These are phyloP conservation scores for Exophiala mesophila DNA, from an alignment of 2,329 filamentous ascomycete genomes.

Conservation along the genomic window DNA sequence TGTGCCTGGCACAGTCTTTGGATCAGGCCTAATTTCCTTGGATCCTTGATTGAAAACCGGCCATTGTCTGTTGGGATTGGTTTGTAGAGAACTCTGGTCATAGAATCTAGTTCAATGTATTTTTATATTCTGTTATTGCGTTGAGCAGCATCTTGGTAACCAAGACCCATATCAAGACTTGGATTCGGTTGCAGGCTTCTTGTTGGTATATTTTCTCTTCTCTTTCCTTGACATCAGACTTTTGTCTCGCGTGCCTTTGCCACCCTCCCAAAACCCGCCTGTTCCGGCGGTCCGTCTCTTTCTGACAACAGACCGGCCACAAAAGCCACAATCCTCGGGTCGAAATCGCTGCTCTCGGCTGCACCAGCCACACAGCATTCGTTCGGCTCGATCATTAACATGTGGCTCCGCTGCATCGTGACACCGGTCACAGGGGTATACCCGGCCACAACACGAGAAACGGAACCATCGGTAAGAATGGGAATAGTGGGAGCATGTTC, in stretches of 20 bases:
- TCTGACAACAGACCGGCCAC: constrained; percentile 64
- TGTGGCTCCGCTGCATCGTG: constrained; percentile 70
- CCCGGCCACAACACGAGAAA: constrained; percentile 54
- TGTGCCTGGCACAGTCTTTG: constrained; percentile 27
- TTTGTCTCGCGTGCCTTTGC: constrained; percentile 72
- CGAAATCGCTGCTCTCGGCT: constrained; percentile 76
- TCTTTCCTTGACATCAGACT: constrained; percentile 64
- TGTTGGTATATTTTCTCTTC: constrained; percentile 23
- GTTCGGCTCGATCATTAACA: constrained; percentile 72
- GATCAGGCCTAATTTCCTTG: constrained; percentile 18
- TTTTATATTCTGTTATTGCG: too few relatives aligned
- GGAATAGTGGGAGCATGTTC: constrained; percentile 50
- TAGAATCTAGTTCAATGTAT: too few relatives aligned
- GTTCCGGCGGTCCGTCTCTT: constrained; percentile 43
- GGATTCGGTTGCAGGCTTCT: background rate
- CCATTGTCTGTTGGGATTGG: too few relatives aligned
- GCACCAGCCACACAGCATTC: constrained; percentile 76
- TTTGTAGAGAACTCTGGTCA: constrained; percentile 3
- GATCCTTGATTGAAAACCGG: too few relatives aligned
- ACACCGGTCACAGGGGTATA: constrained; percentile 61
- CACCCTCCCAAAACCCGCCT: constrained; percentile 80
- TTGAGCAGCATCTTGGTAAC: too few relatives aligned
- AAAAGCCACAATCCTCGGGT: constrained; percentile 70
- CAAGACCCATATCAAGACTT: constrained; percentile 7
- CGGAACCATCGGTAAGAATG: constrained; percentile 56